These are phyloP conservation scores for Protomyces inouyei DNA, from an alignment of 1,139 yeast genomes.

Conservation along the genomic window DNA sequence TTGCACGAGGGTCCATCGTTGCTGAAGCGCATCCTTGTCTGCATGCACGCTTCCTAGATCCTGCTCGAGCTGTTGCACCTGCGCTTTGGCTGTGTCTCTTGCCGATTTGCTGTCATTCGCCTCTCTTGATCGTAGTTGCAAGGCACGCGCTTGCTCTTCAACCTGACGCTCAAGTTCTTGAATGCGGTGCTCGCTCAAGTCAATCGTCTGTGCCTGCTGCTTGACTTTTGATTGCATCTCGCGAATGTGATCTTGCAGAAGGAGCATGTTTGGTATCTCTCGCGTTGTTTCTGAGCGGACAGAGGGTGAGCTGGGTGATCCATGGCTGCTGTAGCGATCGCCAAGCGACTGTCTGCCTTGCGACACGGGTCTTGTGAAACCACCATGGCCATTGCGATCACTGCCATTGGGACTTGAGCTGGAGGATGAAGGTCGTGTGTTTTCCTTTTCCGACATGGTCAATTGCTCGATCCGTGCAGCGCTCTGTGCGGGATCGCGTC, in stretches of 20 bases:
- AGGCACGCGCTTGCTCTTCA: background rate
- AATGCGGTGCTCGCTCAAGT: slow-evolving; percentile 7
- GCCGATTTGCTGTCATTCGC: slow-evolving; percentile 3
- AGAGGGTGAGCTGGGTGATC: background rate
- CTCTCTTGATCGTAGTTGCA: background rate
- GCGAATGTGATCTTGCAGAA: slow-evolving; percentile 1
- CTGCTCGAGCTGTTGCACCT: slow-evolving; percentile 5
- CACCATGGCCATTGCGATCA: background rate
- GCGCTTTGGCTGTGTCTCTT: background rate
- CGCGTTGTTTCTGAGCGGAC: background rate
- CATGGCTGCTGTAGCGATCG: background rate
- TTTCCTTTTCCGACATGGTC: slow-evolving; percentile 2
- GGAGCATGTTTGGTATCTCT: background rate
- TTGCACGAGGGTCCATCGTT: background rate
- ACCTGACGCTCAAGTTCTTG: slow-evolving; percentile 2
- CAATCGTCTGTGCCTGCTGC: slow-evolving; percentile 8
- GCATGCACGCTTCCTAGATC: background rate
- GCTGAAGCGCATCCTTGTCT: background rate
- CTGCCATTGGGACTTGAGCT: background rate
- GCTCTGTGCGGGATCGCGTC: background rate
- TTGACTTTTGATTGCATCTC: slow-evolving; percentile 10
- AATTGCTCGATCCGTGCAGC: background rate
- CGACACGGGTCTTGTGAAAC: background rate
- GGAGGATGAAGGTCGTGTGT: background rate
- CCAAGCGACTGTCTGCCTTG: background rate